A percentile compares a stretch with the other conserved stretches of the same genome.
These are phyloP conservation scores for Vitis rupestris DNA, from an alignment of 164 flowering plant genomes.

Conservation along the genomic window DNA sequence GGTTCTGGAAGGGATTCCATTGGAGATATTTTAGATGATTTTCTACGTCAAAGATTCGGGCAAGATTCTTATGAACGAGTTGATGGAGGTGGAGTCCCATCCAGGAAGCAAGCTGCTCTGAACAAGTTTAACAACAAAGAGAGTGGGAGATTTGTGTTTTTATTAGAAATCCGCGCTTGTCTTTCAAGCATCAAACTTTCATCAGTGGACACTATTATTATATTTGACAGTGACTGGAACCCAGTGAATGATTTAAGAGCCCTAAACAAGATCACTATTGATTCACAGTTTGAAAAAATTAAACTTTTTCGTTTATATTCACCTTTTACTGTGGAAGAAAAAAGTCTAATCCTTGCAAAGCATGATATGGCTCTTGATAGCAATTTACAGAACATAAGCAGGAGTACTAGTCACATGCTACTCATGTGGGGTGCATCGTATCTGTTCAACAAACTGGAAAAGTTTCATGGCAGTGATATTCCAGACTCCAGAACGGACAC, in stretches of 20 bases:
- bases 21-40: slow-evolving; percentile 86
- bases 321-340: slow-evolving; percentile 84
- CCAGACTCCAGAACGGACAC: slow-evolving; percentile 10
- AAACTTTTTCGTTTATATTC: slow-evolving; percentile 77
- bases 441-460: slow-evolving; percentile 55
- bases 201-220: slow-evolving; percentile 62
- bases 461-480: slow-evolving; percentile 42
- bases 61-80: slow-evolving; percentile 74
- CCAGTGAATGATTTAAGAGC: slow-evolving; percentile 71
- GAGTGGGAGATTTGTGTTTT: slow-evolving; percentile 63
- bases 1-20: slow-evolving; percentile 44
- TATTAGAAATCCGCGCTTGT: slow-evolving; percentile 84
- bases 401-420: slow-evolving; percentile 40
- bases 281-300: slow-evolving; percentile 50
- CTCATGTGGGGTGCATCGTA: slow-evolving; percentile 80
- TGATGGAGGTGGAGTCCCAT: slow-evolving; percentile 40
- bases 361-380: slow-evolving; percentile 41
- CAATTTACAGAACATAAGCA: slow-evolving; percentile 38
- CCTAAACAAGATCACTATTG: slow-evolving; percentile 62
- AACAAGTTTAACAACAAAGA: slow-evolving; percentile 66
- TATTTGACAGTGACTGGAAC: slow-evolving; percentile 80
- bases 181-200: slow-evolving; percentile 65
- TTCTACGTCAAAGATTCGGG: slow-evolving; percentile 72
- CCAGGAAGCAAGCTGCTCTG: slow-evolving; percentile 62
- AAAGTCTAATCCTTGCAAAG: slow-evolving; percentile 50